Base-by-base conservation (phyloP, 2,329 filamentous ascomycete genomes). In the Ustulina deusta region DNA sequence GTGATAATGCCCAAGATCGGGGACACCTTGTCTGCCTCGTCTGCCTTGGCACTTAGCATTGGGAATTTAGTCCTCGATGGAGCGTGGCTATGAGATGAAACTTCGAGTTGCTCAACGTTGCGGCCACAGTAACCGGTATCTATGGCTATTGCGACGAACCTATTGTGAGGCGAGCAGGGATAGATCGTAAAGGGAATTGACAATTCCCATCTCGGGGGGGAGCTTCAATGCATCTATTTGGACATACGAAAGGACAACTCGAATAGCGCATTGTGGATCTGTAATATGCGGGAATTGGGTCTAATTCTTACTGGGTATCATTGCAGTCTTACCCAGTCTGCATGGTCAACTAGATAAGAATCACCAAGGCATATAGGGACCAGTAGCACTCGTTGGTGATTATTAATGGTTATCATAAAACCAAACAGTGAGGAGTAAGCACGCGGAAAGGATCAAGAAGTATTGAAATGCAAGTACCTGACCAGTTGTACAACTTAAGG, bases 191-290 rank as follows among this genome's bases (percentile, higher is more conserved):
- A 27, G 15, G 4, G 6, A 55, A 54, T 27, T 36, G 49, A 54
- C 51, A 22, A 29, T 25, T 55, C 40, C 32, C 13, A 36, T 29
- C 22, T 7, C 17, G n/a, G 29, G 15, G 40, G 42, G 32, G 51
- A 57, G 25, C 58, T 51, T 42, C 61, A 55, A 25, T 46, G 6
- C 32, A 17, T 25, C 11, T 25, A 22, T 55, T 22, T 22, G 22
- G 22, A n/a, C 9, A 40, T 11, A 10, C 6, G 15, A 29, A 11
- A 17, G 20, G 34, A 55, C 13, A 52, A n/a, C 20, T 29, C 49
- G 7, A 52, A n/a, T 17, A 34, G 34, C 52, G 40, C 20, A 36
- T 34, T 17, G 20, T 22, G 34, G 10, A 27, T 15, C 15, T 38
- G 49, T 22, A 22, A 54, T n/a, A 36, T 22, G n/a, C 17, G 15